Conservation (phyloP, 2,329 filamentous ascomycete genomes). For the Xylaria polymorpha region DNA sequence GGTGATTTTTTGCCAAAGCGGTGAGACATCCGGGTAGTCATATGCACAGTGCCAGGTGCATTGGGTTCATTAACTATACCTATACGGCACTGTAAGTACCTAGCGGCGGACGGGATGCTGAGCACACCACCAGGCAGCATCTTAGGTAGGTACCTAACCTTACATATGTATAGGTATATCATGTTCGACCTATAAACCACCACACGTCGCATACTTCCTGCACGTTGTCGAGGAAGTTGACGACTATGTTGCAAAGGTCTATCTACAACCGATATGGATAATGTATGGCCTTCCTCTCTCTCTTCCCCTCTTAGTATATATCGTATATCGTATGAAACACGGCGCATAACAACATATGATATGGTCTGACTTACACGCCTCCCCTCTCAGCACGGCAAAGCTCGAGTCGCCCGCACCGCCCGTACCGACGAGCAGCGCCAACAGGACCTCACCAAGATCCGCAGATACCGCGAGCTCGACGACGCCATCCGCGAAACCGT, state of each 20-base stretch:
- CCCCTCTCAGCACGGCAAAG: constrained; percentile 83
- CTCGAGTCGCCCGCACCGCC: constrained; percentile 69
- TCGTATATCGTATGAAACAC: too few relatives aligned
- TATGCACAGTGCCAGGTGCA: too few relatives aligned
- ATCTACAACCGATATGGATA: constrained; percentile 45
- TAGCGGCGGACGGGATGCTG: neutral
- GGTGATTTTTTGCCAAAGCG: too few relatives aligned
- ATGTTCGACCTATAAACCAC: neutral
- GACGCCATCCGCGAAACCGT: constrained; percentile 75
- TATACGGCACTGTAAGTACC: too few relatives aligned
- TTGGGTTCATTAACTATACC: too few relatives aligned
- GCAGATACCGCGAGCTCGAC: constrained; percentile 78
- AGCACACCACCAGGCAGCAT: constrained; percentile 2
- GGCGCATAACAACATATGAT: neutral
- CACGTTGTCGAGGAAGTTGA: neutral
- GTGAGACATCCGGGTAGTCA: too few relatives aligned
- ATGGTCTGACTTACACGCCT: constrained; percentile 26
- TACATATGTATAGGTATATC: too few relatives aligned
- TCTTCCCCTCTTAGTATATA: neutral
- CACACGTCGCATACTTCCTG: neutral
- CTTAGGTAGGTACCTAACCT: too few relatives aligned
- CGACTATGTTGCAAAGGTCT: constrained; percentile 3
- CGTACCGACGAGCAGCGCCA: constrained; percentile 76
- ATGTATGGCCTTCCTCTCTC: constrained; percentile 39
- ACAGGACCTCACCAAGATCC: constrained; percentile 80